Base-by-base conservation (phyloP, 2,329 filamentous ascomycete species). In the Phaeosphaeria sp. region DNA sequence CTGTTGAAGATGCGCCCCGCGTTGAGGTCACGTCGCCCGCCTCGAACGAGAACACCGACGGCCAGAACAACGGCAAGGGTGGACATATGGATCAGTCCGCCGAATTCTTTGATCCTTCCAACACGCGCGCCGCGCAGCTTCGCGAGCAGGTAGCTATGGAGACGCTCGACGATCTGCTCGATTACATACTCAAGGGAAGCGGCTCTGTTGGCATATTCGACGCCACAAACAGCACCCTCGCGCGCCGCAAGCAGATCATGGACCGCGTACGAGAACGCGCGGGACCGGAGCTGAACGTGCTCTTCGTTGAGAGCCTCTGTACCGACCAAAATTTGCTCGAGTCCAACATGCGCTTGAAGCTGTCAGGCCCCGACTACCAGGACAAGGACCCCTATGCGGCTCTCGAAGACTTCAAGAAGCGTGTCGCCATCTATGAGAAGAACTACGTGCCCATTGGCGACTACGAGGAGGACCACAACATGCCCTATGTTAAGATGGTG, bases 401-500 rank as follows among this genome's bases (percentile, higher is more conserved):
- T 1, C 82, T 98, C 43, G 88, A 85, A 33, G 95, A 99, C 74
- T 99, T 99, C 83, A 96, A 91, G 80, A 89, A 91, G 77, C 91
- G 95, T 60, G 93, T 99, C 15, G 89, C 87, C 52, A 91, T 96
- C 11, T 99, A 99, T 71, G 92, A 97, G 77, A 96, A 93, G 71
- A 93, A 92, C 17, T 99, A 99, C 71, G 89, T 94, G 6, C 91
- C 95, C 0, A 83, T 99, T 1, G 95, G 95, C 30, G 87, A 93
- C 43, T 96, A 92, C 63, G 95, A 99, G 75, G 95, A 99, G 78
- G 85, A 90, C 21, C 85, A 96, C 71, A 89, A 93, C 68, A 90
- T 97, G 86, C 91, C 96, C 59, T 99, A 96, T 73, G 96, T 99
- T 63, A 92, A 92, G 82, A 97, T 98, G 90, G 92, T 98, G 64